phyloP scores from a whole-genome alignment of 305 asterid genomes.

The Solanum hybrid region DNA sequence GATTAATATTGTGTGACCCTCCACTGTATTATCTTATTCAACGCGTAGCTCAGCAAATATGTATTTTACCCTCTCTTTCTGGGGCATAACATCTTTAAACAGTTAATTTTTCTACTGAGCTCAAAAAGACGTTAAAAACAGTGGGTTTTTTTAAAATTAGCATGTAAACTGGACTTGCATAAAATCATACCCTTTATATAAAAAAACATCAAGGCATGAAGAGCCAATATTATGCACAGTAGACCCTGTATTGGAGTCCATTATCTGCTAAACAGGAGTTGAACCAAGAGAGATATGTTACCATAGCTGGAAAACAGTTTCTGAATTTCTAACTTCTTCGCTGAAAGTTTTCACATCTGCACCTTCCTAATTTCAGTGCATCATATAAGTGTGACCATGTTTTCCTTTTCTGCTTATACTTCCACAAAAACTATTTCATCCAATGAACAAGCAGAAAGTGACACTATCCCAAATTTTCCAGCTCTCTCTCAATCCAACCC shows the following conservation, averaged over 20 bases:
- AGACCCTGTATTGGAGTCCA: not conserved
- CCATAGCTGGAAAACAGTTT: not conserved
- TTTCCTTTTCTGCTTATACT: conserved; percentile 8
- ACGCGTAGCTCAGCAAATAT: not conserved
- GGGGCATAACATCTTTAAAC: not conserved
- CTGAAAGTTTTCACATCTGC: not conserved
- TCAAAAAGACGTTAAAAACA: not conserved
- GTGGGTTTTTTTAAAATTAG: not conserved
- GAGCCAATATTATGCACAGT: not conserved
- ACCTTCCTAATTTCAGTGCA: not conserved
- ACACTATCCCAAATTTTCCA: conserved; percentile 39
- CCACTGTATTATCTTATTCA: not conserved
- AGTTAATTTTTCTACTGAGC: not conserved
- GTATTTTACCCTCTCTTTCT: not conserved
- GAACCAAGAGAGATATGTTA: not conserved
- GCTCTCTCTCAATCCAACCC: conserved; percentile 51
- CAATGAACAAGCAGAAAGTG: conserved; percentile 4
- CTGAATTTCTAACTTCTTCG: not conserved
- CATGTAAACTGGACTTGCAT: not conserved
- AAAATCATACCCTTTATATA: not conserved
- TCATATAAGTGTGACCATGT: not conserved
- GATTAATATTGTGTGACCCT: not conserved
- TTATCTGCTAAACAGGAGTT: not conserved
- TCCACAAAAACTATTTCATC: not conserved
- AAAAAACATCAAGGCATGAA: not conserved